Evolutionary conservation across 352 stramenopile genomes (phyloP), one percentile per base, ranked within the genome.

Genomic region (Thalassiosira exigua): DNA sequence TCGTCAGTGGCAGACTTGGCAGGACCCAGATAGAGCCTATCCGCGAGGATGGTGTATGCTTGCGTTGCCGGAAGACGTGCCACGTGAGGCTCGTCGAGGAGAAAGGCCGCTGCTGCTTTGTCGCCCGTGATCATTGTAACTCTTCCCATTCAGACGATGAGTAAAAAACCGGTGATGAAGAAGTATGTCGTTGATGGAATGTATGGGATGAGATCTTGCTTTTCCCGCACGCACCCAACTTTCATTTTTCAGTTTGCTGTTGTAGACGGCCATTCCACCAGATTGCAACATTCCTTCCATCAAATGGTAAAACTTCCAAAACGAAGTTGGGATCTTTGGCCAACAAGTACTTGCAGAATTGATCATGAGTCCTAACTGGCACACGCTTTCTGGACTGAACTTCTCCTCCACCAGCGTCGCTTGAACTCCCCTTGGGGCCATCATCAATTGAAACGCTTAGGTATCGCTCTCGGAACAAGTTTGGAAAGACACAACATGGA

Each of bases 401-500:
- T 7, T 14, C 14, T 7, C 14, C 14, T 44, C 7, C 14, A 14
- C 14, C 36, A 44, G 14, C 14, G 7, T 7, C 36, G 36, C 14
- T 14, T 44, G 7, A 14, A 14, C 14, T 14, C 7, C 36, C 36
- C 36, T 44, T 44, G n/a, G n/a, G n/a, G 7, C 14, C 7, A 41
- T 54, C 60, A 30, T 41, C 65, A 41, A 48, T 53, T 41, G 69
- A 24, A 29, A 21, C 22, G 7, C n/a, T 26, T 56, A 56, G 5
- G 14, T 73, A 24, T 48, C 85, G 73, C 9, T 65, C 26, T 19
- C 93, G 94, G 86, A 98, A 98, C 30, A 96, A 87, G 57, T 95
- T 90, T 0, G 92, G 87, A 84, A 97, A 98, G 14, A 98, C 95
- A 70, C 96, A 98, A 76, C 96, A 98, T 1, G 96, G 96, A 27